phyloP scores from a whole-genome alignment of 2,329 filamentous ascomycete genomes.

The Ophiostoma montium region DNA sequence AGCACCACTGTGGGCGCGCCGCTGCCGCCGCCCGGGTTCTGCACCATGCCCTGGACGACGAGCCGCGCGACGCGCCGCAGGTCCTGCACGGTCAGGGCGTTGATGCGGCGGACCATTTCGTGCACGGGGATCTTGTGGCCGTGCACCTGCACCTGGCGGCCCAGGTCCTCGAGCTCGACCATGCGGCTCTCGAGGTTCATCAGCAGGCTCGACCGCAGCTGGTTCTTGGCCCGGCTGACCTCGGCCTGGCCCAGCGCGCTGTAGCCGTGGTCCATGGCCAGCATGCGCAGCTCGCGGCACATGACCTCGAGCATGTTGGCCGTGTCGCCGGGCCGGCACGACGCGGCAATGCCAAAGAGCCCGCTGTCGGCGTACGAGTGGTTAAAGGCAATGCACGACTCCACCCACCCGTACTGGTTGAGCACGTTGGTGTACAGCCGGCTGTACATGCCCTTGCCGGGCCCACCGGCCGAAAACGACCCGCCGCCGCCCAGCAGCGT shows the following conservation, averaged over 20 bases:
- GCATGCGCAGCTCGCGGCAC: slow-evolving; percentile 71
- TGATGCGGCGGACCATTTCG: slow-evolving; percentile 86
- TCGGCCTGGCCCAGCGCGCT: slow-evolving; percentile 58
- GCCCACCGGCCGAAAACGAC: slow-evolving; percentile 90
- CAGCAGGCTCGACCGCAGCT: slow-evolving; percentile 73
- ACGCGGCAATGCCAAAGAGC: slow-evolving; percentile 83
- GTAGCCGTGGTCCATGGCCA: slow-evolving; percentile 65
- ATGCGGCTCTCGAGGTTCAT: slow-evolving; percentile 98
- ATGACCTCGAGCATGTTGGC: slow-evolving; percentile 85
- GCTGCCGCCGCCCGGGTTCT: slow-evolving; percentile 63
- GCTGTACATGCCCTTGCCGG: slow-evolving; percentile 98
- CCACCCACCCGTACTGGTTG: slow-evolving; percentile 95
- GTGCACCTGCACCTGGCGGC: slow-evolving; percentile 92
- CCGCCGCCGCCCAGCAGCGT: slow-evolving; percentile 91
- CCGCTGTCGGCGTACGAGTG: slow-evolving; percentile 94
- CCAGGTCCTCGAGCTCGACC: slow-evolving; percentile 94
- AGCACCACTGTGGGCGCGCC: slow-evolving; percentile 88
- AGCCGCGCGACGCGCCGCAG: slow-evolving; percentile 65
- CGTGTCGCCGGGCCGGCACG: slow-evolving; percentile 67
- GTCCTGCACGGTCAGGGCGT: slow-evolving; percentile 65
- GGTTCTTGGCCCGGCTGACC: slow-evolving; percentile 90
- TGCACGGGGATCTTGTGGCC: slow-evolving; percentile 79
- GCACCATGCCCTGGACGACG: slow-evolving; percentile 63
- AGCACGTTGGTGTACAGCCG: slow-evolving; percentile 94
- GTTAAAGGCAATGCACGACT: slow-evolving; percentile 92